Base-by-base conservation (phyloP, 495 filamentous ascomycete genomes). In the Bacidia gigantensis region DNA sequence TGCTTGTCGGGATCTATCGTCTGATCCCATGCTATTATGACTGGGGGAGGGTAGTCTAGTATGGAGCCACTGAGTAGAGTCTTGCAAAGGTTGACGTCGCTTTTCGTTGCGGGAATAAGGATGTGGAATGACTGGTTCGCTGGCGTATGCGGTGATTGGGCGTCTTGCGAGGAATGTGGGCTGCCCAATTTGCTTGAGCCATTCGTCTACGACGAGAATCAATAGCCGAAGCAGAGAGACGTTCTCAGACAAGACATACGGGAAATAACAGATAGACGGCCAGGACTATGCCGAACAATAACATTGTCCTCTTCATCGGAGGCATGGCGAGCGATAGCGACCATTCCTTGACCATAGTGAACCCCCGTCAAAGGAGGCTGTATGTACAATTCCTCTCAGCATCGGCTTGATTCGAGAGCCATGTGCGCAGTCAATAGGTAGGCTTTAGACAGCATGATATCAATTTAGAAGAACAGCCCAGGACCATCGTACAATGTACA, bases 61-160 rank as follows among this genome's bases (percentile, higher is more conserved):
- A 53, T 53, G 17, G 41, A 21, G 20, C 41, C 41, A 12, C 23
- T 35, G 17, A 53, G 38, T 2, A 53, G 25, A 1, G 26, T 26
- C 26, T 53, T 53, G 26, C 51, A 53, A 0, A 53, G 43, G 5
- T 53, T 53, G 42, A 53, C n/a, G 26, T 53, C 51, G 2, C 45
- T 26, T 17, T 53, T 53, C 2, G 51, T 53, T 21, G 51, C 51
- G 23, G 51, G 51, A 29, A 53, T 46, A 17, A 53, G 26, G 20
- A 53, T 45, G 26, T 53, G 51, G 9, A 53, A 40, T 9, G 20
- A 22, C 26, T 47, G 45, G 17, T 26, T 26, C 2, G 20, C n/a
- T n/a, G n/a, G n/a, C n/a, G n/a, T n/a, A n/a, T n/a, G n/a, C n/a
- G 40, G 23, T 43, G 23, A 22, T 7, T 11, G 40, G 40, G 40